Conservation (phyloP, 2,329 filamentous ascomycete genomes). For the Pseudogymnoascus verrucosus region DNA sequence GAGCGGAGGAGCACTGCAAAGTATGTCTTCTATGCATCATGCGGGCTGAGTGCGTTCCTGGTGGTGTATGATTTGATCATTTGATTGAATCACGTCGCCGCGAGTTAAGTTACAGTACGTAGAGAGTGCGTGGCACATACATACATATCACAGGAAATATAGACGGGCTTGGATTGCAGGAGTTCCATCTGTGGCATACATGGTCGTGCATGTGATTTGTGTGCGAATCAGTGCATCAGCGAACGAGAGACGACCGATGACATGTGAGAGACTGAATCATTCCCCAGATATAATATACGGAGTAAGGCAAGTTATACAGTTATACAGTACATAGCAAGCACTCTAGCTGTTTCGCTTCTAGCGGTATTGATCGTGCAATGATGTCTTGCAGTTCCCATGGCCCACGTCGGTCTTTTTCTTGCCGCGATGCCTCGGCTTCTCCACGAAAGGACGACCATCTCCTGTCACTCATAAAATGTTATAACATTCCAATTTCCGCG, state of each 20-base stretch:
- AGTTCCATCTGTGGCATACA: neutral
- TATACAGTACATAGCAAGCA: neutral
- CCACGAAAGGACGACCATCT: neutral
- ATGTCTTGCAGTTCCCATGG: neutral
- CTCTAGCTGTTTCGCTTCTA: neutral
- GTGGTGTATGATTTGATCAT: conserved; percentile 71
- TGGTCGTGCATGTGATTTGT: conserved; percentile 3
- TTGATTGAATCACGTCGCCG: conserved; percentile 19
- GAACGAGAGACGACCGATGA: neutral
- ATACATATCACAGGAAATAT: neutral
- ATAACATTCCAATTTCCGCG: conserved; percentile 2
- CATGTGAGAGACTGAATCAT: neutral
- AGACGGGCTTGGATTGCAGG: neutral
- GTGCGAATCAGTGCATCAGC: neutral
- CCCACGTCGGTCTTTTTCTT: neutral
- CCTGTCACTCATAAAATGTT: neutral
- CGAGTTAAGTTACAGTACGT: neutral
- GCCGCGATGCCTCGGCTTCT: conserved; percentile 6
- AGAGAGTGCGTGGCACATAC: neutral
- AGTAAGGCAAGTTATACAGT: neutral
- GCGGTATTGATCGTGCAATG: neutral
- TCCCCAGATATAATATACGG: conserved; percentile 1
- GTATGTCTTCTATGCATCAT: conserved; percentile 73
- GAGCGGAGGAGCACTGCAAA: conserved; percentile 64
- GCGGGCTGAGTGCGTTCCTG: conserved; percentile 65